Percentiles rank a stretch among this genome's conserved stretches.
phyloP scores from a whole-genome alignment of 163 green algal genomes.

The Prototheca cutis region DNA sequence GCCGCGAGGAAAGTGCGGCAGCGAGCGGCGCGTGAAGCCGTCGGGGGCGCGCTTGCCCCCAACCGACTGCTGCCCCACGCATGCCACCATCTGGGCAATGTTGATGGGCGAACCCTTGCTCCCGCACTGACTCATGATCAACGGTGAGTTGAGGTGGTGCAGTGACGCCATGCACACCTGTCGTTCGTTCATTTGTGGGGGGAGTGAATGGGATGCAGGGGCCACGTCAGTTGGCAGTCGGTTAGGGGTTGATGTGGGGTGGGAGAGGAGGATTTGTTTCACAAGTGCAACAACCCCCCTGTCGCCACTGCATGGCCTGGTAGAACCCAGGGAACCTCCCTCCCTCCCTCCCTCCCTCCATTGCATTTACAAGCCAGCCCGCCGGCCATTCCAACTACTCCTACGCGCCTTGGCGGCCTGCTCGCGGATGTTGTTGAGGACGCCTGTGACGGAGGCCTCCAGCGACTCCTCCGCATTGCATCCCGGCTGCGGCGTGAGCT shows the following conservation, averaged over 20 bases:
- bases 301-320: no score
- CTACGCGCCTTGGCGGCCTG: conserved; percentile 68
- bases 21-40: conserved; percentile 76
- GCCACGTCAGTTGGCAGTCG: no score
- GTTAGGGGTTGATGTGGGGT: no score
- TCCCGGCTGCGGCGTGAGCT: conserved; percentile 67
- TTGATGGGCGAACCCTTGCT: conserved; percentile 94
- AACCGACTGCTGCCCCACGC: conserved; percentile 94
- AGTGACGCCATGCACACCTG: conserved; percentile 67
- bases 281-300: no score
- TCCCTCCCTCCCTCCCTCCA: no score
- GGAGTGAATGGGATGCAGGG: no score
- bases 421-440: conserved; percentile 88
- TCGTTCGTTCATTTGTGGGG: no score
- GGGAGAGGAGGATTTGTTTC: no score
- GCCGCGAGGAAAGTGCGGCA: conserved; percentile 84
- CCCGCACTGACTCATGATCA: conserved; percentile 95
- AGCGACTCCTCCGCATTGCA: conserved; percentile 82
- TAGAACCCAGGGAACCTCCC: no score
- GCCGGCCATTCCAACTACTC: no score
- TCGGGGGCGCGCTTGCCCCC: conserved; percentile 77
- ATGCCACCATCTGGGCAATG: conserved; percentile 93
- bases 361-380: no score
- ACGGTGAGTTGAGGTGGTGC: conserved; percentile 74
- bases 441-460: conserved; percentile 67